Conservation (phyloP, 257 asterid species). For the Solanum dulcamara region DNA sequence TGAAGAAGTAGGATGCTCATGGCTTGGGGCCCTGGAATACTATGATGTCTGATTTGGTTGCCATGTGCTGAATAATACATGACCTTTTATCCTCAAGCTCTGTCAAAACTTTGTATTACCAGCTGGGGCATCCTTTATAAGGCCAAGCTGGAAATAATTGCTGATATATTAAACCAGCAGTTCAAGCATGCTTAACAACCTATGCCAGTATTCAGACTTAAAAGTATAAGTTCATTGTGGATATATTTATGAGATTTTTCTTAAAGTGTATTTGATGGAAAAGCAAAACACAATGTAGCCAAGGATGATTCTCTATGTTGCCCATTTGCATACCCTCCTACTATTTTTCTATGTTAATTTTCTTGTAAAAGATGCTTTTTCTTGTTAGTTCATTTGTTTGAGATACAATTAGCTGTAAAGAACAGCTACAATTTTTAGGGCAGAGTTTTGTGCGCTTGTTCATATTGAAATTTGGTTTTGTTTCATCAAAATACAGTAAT, state of each 20-base stretch:
- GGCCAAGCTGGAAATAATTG: background rate
- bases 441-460: background rate
- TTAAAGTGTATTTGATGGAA: background rate
- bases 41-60: background rate
- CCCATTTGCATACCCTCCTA: background rate
- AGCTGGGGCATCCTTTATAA: background rate
- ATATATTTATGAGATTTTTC: background rate
- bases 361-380: background rate
- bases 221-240: background rate
- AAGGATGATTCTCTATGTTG: background rate
- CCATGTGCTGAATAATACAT: background rate
- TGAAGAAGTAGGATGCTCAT: background rate
- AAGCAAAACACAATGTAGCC: background rate
- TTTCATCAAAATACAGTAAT: background rate
- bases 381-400: background rate
- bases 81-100: background rate
- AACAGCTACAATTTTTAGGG: background rate
- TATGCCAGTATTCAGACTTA: background rate
- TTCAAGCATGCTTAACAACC: background rate
- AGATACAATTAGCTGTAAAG: background rate
- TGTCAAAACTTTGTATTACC: background rate
- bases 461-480: background rate
- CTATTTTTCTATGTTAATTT: background rate
- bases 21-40: background rate
- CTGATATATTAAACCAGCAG: background rate